phyloP scores from a whole-genome alignment of 1,284 basidiomycete genomes.

The Meira miltonrushii region DNA sequence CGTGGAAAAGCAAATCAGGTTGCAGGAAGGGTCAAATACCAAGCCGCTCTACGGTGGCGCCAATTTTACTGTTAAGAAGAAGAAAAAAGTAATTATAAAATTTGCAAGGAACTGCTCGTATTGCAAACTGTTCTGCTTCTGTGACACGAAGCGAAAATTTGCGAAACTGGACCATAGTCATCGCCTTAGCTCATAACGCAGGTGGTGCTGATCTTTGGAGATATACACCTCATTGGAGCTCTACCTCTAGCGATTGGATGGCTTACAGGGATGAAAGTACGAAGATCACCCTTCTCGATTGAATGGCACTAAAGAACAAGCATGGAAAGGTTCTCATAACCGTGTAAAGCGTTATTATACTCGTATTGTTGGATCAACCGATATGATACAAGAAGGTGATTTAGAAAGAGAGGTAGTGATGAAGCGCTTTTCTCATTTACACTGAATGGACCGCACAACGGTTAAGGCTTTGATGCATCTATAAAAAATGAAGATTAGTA shows the following conservation, averaged over 20 bases:
- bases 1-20: too few species aligned
- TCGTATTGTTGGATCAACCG: constrained; percentile 4
- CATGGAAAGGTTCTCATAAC: constrained; percentile 3
- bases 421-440: neutral
- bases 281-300: neutral
- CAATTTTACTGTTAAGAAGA: too few species aligned
- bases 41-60: too few species aligned
- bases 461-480: neutral
- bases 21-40: too few species aligned
- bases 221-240: constrained; percentile 7
- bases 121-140: too few species aligned
- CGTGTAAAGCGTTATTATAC: constrained; percentile 6
- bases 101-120: too few species aligned
- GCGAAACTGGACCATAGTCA: too few species aligned
- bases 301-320: constrained; percentile 5
- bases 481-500: neutral
- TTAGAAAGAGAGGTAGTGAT: neutral
- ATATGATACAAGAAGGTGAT: constrained; percentile 6
- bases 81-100: too few species aligned
- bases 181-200: too few species aligned
- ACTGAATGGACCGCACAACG: constrained; percentile 4
- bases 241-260: constrained; percentile 1
- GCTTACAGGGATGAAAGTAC: neutral
- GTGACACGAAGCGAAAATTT: too few species aligned
- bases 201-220: constrained; percentile 2